Base-by-base conservation (phyloP, 352 stramenopile species). In the Pythium dissimile region DNA sequence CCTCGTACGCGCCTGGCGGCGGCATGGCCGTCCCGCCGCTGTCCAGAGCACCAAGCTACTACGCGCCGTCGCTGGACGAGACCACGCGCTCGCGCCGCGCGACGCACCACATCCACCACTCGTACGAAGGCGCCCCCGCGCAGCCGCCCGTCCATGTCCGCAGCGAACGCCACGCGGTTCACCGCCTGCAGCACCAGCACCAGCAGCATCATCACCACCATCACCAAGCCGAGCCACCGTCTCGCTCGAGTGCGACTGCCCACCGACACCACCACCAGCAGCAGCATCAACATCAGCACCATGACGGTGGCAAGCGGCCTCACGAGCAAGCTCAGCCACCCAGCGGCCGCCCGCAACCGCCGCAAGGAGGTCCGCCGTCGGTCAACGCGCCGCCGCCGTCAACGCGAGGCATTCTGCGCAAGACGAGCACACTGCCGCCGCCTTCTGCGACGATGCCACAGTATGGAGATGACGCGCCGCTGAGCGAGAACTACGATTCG, bases 41-140 rank as follows among this genome's bases (percentile, higher is more conserved):
- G 20, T 56, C 56, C 13, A 56, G 39, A 6, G 13, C 31, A 32
- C 13, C 44, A 13, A 59, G 57, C n/a, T 66, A 66, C 34, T 66
- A 66, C 45, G 59, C 59, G 5, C 59, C 59, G 46, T 20, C 42
- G 12, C 39, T 50, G 27, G 43, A 60, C 44, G 52, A 60, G 37
- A 45, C 35, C 23, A n/a, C 15, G 30, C 26, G 28, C 11, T 50
- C 56, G 32, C 18, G 43, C n/a, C 42, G n/a, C 1, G 38, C 54
- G 43, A 39, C 41, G 42, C 41, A 43, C 20, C 54, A 42, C 18
- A 21, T 59, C 28, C 47, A 64, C 23, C 47, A 58, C 28, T 15
- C 34, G 28, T 53, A 62, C 44, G 37, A 63, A 24, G 27, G 16
- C 15, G 35, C 28, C 13, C 24, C 55, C 0, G 37, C 38, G 12